Conservation (phyloP, 345 rosid species). For the Euphorbia pulcherrima region DNA sequence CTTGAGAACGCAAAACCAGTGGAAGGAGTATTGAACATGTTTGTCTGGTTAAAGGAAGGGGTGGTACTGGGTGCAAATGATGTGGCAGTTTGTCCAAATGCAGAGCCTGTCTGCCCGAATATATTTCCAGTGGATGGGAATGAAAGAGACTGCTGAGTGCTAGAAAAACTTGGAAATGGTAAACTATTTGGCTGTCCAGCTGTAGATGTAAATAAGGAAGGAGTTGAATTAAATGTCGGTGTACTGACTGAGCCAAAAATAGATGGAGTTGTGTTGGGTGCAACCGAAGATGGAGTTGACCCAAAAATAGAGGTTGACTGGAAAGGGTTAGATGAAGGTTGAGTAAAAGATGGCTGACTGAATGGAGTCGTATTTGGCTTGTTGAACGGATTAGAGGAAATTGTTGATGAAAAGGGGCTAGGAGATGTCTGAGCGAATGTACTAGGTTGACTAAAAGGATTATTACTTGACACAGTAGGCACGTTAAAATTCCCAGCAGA, state of each 20-base stretch:
- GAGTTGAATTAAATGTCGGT: conserved; percentile 52
- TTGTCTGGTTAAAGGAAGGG: conserved; percentile 52
- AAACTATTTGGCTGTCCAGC: conserved; percentile 41
- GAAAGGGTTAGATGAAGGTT: conserved; percentile 46
- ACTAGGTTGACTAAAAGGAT: conserved; percentile 44
- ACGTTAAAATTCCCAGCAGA: conserved; percentile 52
- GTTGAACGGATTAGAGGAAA: conserved; percentile 48
- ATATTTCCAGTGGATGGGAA: no score
- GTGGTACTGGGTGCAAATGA: conserved; percentile 32
- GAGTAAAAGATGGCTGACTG: conserved; percentile 26
- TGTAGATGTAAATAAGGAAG: conserved; percentile 49
- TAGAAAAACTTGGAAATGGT: conserved; percentile 41
- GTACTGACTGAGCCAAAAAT: conserved; percentile 47
- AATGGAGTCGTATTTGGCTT: conserved; percentile 37
- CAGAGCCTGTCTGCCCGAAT: no score
- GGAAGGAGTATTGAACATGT: conserved; percentile 49
- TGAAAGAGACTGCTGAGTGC: conserved; percentile 56
- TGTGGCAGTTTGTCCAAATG: conserved; percentile 51
- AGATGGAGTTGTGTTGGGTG: conserved; percentile 38
- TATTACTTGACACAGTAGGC: conserved; percentile 45
- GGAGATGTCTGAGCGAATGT: conserved; percentile 50
- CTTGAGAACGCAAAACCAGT: conserved; percentile 53
- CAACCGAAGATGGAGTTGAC: conserved; percentile 40
- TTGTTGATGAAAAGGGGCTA: conserved; percentile 44
- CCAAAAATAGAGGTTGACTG: conserved; percentile 46